Percentiles rank a stretch among this genome's conserved stretches.
These are phyloP conservation scores for Tricholoma terreum DNA, from an alignment of 768 basidiomycete genomes.

Conservation along the genomic window DNA sequence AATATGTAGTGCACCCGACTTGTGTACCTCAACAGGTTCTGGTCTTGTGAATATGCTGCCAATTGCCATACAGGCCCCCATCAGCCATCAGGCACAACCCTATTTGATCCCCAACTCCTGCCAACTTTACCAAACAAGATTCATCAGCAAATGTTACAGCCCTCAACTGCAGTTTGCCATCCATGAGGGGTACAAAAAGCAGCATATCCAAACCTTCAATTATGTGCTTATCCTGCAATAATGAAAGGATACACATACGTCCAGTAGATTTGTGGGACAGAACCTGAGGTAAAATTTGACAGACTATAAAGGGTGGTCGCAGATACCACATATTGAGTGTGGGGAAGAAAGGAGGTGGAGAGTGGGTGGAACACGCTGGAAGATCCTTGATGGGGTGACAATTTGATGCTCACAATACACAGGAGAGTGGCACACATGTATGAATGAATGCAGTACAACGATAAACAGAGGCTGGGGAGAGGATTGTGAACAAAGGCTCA, in stretches of 20 bases:
- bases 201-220: not conserved
- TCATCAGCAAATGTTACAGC: not conserved
- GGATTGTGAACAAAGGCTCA: not conserved
- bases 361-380: not conserved
- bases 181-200: not conserved
- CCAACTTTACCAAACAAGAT: not conserved
- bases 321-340: not conserved
- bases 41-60: constrained; percentile 1
- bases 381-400: not conserved
- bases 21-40: not conserved
- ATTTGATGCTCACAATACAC: not conserved
- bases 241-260: not conserved
- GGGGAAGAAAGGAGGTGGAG: not conserved
- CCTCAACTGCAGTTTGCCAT: constrained; percentile 3
- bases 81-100: not conserved
- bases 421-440: not conserved
- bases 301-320: not conserved
- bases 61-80: constrained; percentile 2
- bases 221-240: not conserved
- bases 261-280: not conserved
- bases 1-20: too few species aligned
- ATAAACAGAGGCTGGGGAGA: not conserved
- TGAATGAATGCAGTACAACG: not conserved
- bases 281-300: not conserved
- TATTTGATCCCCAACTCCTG: not conserved